Evolutionary conservation across 1,139 yeast species (phyloP).

Genomic region (Lodderomyces metapsilosis): DNA sequence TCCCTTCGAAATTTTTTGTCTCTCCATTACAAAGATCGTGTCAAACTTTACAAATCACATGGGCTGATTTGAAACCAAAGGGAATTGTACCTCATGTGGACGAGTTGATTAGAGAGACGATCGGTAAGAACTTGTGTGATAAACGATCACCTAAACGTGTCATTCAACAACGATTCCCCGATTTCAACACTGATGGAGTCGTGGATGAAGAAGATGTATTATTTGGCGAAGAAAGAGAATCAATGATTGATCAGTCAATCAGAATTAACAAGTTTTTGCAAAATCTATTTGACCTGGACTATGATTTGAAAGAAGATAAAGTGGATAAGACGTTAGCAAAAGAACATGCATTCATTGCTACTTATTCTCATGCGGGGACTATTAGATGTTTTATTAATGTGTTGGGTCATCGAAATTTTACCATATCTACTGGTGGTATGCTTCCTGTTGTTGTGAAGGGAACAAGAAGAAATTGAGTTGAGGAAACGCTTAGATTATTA

Average conservation of each 20-base stretch:
- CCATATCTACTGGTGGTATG: constrained; percentile 69
- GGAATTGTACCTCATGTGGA: constrained; percentile 33
- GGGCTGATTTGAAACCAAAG: constrained; percentile 37
- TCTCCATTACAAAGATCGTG: constrained; percentile 71
- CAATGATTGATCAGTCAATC: constrained; percentile 45
- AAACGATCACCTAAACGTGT: constrained; percentile 43
- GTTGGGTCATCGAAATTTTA: constrained; percentile 54
- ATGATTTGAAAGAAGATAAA: constrained; percentile 24
- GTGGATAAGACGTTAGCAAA: constrained; percentile 23
- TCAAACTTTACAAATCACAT: constrained; percentile 57
- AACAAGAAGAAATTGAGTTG: constrained; percentile 16
- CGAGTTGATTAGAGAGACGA: constrained; percentile 64
- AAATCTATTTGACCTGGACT: constrained; percentile 43
- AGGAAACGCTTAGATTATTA: no score
- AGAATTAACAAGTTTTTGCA: constrained; percentile 53
- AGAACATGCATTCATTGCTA: constrained; percentile 40
- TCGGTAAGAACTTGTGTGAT: constrained; percentile 70
- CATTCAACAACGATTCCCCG: constrained; percentile 22
- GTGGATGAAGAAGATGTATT: constrained; percentile 48
- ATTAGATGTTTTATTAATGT: constrained; percentile 56
- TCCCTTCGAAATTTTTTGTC: constrained; percentile 56
- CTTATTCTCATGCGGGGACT: constrained; percentile 66
- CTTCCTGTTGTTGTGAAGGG: constrained; percentile 58
- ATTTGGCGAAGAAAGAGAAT: constrained; percentile 34
- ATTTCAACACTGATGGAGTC: constrained; percentile 43